Evolutionary conservation across 805 yeast genomes (phyloP).

Genomic region (Wickerhamiella alocasiicola): DNA sequence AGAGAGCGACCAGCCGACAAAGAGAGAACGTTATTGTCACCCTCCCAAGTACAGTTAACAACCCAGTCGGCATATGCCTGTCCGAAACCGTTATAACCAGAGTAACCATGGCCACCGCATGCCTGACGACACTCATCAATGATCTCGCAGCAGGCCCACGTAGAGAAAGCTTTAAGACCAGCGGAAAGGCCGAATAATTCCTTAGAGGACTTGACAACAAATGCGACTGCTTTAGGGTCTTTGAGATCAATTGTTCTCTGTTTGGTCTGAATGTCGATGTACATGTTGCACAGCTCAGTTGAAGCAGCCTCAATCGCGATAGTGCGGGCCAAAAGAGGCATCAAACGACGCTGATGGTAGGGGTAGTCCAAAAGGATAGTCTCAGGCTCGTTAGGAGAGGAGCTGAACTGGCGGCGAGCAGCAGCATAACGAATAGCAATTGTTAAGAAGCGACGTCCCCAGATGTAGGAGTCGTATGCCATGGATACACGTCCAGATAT

Average conservation of each 20-base stretch:
- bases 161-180: slow-evolving; percentile 66
- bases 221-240: slow-evolving; percentile 34
- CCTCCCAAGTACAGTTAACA: slow-evolving; percentile 92
- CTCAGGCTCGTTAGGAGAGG: slow-evolving; percentile 33
- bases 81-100: slow-evolving; percentile 73
- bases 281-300: slow-evolving; percentile 40
- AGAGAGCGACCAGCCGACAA: slow-evolving; percentile 67
- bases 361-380: slow-evolving; percentile 67
- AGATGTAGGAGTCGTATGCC: slow-evolving; percentile 72
- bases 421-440: slow-evolving; percentile 74
- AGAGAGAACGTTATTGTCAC: slow-evolving; percentile 73
- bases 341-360: slow-evolving; percentile 68
- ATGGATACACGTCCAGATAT: slow-evolving; percentile 72
- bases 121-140: slow-evolving; percentile 79
- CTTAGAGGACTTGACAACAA: slow-evolving; percentile 48
- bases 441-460: slow-evolving; percentile 59
- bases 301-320: slow-evolving; percentile 62
- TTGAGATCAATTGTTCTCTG: slow-evolving; percentile 29
- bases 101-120: slow-evolving; percentile 88
- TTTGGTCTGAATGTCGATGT: slow-evolving; percentile 37
- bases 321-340: slow-evolving; percentile 66
- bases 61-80: slow-evolving; percentile 79
- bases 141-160: slow-evolving; percentile 62
- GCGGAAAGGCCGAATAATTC: slow-evolving; percentile 68
- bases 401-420: slow-evolving; percentile 66